Conservation (phyloP, 129 eudicot genomes). For the Sambucus nigra region DNA sequence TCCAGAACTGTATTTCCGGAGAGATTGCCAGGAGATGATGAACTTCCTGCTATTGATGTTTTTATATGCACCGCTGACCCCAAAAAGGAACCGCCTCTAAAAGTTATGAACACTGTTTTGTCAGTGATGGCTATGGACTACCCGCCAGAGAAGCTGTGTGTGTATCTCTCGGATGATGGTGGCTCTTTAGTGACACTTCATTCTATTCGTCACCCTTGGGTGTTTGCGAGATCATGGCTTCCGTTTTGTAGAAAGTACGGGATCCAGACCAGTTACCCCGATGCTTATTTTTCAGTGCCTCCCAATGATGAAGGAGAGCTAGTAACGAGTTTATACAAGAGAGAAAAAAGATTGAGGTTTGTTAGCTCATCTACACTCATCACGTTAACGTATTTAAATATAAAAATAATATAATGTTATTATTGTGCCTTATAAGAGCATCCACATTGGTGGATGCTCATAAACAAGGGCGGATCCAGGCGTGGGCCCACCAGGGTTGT, state of each 20-base stretch:
- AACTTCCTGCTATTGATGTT: slow-evolving; percentile 52
- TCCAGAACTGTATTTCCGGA: slow-evolving; percentile 35
- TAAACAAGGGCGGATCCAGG: too few relatives aligned
- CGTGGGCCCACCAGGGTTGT: too few relatives aligned
- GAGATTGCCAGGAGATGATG: slow-evolving; percentile 35
- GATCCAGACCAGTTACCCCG: slow-evolving; percentile 54
- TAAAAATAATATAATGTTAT: too few relatives aligned
- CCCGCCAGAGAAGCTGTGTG: slow-evolving; percentile 48
- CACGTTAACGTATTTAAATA: too few relatives aligned
- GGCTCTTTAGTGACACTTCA: slow-evolving; percentile 46
- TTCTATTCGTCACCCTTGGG: slow-evolving; percentile 47
- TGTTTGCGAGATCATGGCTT: slow-evolving; percentile 50
- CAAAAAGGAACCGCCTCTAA: slow-evolving; percentile 48
- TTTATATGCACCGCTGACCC: slow-evolving; percentile 78
- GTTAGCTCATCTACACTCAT: too few relatives aligned
- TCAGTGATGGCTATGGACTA: slow-evolving; percentile 77
- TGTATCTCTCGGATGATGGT: slow-evolving; percentile 69
- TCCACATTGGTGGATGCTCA: too few relatives aligned
- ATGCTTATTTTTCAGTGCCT: slow-evolving; percentile 38
- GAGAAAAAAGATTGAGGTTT: too few relatives aligned
- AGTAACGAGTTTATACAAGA: slow-evolving; percentile 37
- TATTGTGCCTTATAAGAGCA: too few relatives aligned
- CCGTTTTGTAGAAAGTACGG: slow-evolving; percentile 64
- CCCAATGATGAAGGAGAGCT: slow-evolving; percentile 34
- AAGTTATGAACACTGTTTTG: slow-evolving; percentile 72